Base-by-base conservation (phyloP, 2,329 filamentous ascomycete species). In the Byssothecium circinans region DNA sequence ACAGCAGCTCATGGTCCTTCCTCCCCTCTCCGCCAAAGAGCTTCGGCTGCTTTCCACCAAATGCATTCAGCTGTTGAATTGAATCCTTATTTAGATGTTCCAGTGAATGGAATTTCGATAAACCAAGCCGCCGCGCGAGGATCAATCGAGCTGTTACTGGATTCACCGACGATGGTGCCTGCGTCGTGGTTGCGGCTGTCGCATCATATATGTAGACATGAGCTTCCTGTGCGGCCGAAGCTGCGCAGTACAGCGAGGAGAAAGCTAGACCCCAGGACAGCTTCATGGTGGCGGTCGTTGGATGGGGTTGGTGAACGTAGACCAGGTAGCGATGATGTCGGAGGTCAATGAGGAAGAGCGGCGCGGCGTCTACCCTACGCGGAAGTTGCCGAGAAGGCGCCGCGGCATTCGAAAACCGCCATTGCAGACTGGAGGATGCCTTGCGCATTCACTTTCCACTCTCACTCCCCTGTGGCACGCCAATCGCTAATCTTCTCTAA, bases 81-180 rank as follows among this genome's bases (percentile, higher is more conserved):
- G 66, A 67, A 8, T 73, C 68, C 10, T 74, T 68, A 40, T 68
- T 68, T 22, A 66, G 55, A 49, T 72, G 55, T 47, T 72, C 67
- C 39, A 77, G 61, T 19, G 67, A 61, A 54, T 80, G 77, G 64
- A 73, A 80, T 44, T 73, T 70, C 43, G 77, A 75, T 27, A 80
- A 66, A 15, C 77, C 77, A 20, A 79, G 70, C 57, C 77, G 67
- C 62, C 78, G 75, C 41, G 78, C 78, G 49, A 81, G 60, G 40
- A 80, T 72, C 47, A 80, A 62, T 61, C 78, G 71, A 55, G 78
- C 76, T 32, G 74, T 73, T 45, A 74, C 69, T 14, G 76, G 71
- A 57, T 47, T 60, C 50, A 72, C 54, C 22, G 60, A 56, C 30
- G 65, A 53, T 19, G 56, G 40, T 37, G 50, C 50, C 47, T 56